Evolutionary conservation across 352 stramenopile genomes (phyloP).

Genomic region (Thalassiosira mediterranea): DNA sequence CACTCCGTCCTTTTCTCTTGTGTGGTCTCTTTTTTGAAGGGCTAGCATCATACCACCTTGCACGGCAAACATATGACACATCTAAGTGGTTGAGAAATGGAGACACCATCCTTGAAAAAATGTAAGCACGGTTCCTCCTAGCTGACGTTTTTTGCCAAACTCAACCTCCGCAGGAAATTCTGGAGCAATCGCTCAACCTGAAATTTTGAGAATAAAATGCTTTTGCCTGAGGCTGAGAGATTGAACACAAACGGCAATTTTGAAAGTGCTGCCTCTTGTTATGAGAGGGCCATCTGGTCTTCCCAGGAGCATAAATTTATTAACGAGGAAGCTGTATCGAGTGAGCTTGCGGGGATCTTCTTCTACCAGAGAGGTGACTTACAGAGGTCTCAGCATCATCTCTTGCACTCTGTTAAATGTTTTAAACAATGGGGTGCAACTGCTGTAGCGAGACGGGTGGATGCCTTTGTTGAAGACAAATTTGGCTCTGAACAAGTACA

Average conservation of each 20-base stretch:
- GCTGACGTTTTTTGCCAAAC: too few species aligned
- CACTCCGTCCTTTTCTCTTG: slow-evolving; percentile 1
- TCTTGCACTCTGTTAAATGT: slow-evolving; percentile 14
- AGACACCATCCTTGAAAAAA: not conserved
- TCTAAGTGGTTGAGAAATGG: slow-evolving; percentile 3
- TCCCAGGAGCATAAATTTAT: slow-evolving; percentile 32
- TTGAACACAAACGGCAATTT: slow-evolving; percentile 8
- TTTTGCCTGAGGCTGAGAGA: slow-evolving; percentile 30
- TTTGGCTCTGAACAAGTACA: not conserved
- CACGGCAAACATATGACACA: slow-evolving; percentile 13
- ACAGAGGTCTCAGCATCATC: slow-evolving; percentile 7
- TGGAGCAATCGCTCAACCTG: slow-evolving; percentile 20
- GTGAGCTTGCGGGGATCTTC: slow-evolving; percentile 23
- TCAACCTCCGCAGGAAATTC: slow-evolving; percentile 5
- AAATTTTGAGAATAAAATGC: slow-evolving; percentile 34
- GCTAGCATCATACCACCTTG: slow-evolving; percentile 15
- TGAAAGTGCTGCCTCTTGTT: slow-evolving; percentile 3
- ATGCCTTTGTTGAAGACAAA: slow-evolving; percentile 4
- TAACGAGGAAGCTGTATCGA: slow-evolving; percentile 33
- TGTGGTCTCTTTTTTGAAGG: slow-evolving; percentile 25
- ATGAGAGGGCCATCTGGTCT: slow-evolving; percentile 16
- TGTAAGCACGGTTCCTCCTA: too few species aligned
- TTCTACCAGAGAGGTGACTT: slow-evolving; percentile 4
- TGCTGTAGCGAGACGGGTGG: slow-evolving; percentile 22
- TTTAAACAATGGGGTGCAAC: slow-evolving; percentile 26